Conservation (phyloP, 2,329 filamentous ascomycete species). For the Aspergillus neoniger region DNA sequence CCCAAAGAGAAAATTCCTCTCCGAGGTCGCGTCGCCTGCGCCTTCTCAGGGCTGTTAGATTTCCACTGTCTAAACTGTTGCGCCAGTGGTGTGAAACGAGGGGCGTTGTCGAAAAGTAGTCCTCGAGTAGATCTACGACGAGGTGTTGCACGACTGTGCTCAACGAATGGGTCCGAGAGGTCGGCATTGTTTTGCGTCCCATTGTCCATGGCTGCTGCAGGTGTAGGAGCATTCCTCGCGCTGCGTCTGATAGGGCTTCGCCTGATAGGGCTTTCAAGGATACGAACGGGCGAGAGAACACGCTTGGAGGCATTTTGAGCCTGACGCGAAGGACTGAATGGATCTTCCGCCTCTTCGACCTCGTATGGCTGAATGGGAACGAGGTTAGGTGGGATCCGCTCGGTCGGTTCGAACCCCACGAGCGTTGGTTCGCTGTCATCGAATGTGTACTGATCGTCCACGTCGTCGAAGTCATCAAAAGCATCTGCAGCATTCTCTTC, state of each 20-base stretch:
- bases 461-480: background rate
- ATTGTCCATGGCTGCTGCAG: background rate
- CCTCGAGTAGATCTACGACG: constrained; percentile 5
- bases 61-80: constrained; percentile 65
- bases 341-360: constrained; percentile 22
- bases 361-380: constrained; percentile 25
- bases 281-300: background rate
- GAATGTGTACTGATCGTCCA: constrained; percentile 18
- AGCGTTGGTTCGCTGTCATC: constrained; percentile 25
- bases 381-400: constrained; percentile 7
- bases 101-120: constrained; percentile 29
- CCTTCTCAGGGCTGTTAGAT: constrained; percentile 57
- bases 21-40: constrained; percentile 28
- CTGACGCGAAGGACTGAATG: constrained; percentile 6
- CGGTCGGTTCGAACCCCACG: constrained; percentile 21
- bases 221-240: background rate
- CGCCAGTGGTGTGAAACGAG: constrained; percentile 66
- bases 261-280: background rate
- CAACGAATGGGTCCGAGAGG: constrained; percentile 7
- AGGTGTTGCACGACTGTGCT: background rate
- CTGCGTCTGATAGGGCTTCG: background rate
- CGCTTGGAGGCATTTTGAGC: background rate
- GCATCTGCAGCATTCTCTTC: background rate
- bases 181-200: background rate
- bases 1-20: constrained; percentile 41